phyloP scores from a whole-genome alignment of 225 moss, liverwort and hornwort species.

The Polytrichum commune region DNA sequence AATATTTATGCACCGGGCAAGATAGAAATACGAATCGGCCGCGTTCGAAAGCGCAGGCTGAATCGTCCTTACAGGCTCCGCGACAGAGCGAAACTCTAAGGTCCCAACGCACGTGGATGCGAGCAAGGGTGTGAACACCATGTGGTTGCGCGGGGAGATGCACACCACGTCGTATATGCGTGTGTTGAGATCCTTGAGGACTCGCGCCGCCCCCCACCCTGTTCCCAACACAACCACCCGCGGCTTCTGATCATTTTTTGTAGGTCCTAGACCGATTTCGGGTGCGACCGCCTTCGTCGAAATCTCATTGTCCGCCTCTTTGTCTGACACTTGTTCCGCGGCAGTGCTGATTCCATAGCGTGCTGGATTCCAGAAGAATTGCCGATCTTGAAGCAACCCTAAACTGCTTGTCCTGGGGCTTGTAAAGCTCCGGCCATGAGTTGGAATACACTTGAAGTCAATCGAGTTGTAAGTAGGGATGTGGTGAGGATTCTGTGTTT shows the following conservation, averaged over 20 bases:
- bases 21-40: constrained; percentile 63
- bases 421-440: background rate
- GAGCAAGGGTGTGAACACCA: constrained; percentile 93
- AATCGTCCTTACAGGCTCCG: constrained; percentile 79
- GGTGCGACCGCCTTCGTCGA: background rate
- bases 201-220: constrained; percentile 82
- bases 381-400: constrained; percentile 13
- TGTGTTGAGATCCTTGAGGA: constrained; percentile 73
- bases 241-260: constrained; percentile 55
- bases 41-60: constrained; percentile 72
- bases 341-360: constrained; percentile 21
- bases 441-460: background rate
- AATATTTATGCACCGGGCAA: constrained; percentile 57
- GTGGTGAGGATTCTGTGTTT: constrained; percentile 17
- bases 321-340: constrained; percentile 26
- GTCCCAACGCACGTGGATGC: constrained; percentile 88
- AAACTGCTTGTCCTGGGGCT: background rate
- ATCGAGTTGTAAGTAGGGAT: constrained; percentile 5
- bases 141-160: constrained; percentile 94
- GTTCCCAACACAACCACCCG: constrained; percentile 78
- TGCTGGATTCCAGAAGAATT: constrained; percentile 7
- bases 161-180: constrained; percentile 68
- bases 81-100: constrained; percentile 84
- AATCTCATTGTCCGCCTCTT: constrained; percentile 21
- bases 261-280: constrained; percentile 30